A percentile compares a stretch with the other conserved stretches of the same genome.
Conservation (phyloP, 345 rosid species). For the Acer saccharum region DNA sequence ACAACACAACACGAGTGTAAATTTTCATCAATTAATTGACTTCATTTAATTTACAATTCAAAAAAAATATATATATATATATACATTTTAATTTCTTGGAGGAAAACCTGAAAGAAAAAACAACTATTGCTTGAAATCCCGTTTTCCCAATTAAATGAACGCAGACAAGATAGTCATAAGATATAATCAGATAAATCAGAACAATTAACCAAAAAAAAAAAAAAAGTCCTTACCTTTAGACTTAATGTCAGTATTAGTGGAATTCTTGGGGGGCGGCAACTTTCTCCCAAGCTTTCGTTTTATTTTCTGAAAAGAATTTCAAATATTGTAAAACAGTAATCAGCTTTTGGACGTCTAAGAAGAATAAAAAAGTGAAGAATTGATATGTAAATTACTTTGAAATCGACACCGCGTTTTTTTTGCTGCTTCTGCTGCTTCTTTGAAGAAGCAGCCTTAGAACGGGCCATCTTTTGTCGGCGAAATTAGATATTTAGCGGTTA, state of each 20-base stretch:
- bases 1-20: neutral
- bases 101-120: no score
- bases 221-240: no score
- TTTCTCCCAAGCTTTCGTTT: no score
- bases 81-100: no score
- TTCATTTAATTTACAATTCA: neutral
- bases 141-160: no score
- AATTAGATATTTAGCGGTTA: no score
- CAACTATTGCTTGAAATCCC: no score
- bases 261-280: no score
- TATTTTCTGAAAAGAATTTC: conserved; percentile 22
- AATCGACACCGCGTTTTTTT: conserved; percentile 79
- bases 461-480: conserved; percentile 40
- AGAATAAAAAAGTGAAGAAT: neutral
- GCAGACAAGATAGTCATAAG: no score
- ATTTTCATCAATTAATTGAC: neutral
- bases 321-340: neutral
- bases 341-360: neutral
- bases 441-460: conserved; percentile 51
- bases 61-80: neutral
- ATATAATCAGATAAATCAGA: no score
- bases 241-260: no score
- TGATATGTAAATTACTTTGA: conserved; percentile 47
- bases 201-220: no score
- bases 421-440: conserved; percentile 57